Evolutionary conservation across 2,329 filamentous ascomycete genomes (phyloP).

Genomic region (Exophiala oligosperma): DNA sequence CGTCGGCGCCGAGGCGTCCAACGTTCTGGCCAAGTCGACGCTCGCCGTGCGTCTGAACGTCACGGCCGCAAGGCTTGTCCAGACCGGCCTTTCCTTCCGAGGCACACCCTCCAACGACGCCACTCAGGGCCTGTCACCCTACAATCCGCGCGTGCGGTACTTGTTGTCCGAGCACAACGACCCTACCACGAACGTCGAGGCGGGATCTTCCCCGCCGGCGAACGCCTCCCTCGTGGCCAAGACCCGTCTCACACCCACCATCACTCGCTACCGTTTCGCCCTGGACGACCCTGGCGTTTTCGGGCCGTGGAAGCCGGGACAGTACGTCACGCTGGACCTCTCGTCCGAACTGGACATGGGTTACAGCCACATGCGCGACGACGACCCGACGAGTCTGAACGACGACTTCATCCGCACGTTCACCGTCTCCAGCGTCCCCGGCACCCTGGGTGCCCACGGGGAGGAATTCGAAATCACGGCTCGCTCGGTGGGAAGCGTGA

Average conservation of each 20-base stretch:
- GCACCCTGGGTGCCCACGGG: slow-evolving; percentile 33
- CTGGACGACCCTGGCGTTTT: slow-evolving; percentile 38
- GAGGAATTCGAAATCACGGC: slow-evolving; percentile 71
- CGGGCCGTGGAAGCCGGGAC: slow-evolving; percentile 64
- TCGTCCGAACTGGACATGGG: slow-evolving; percentile 66
- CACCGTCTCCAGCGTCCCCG: slow-evolving; percentile 67
- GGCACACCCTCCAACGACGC: slow-evolving; percentile 55
- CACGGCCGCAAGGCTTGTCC: slow-evolving; percentile 61
- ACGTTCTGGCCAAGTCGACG: slow-evolving; percentile 67
- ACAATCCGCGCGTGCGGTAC: slow-evolving; percentile 72
- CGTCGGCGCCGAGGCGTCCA: slow-evolving; percentile 61
- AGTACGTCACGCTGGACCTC: slow-evolving; percentile 78
- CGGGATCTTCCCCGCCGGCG: slow-evolving; percentile 18
- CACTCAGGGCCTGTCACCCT: slow-evolving; percentile 58
- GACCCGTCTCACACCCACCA: slow-evolving; percentile 62
- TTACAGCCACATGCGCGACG: slow-evolving; percentile 80
- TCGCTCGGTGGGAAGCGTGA: slow-evolving; percentile 68
- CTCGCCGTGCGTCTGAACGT: slow-evolving; percentile 70
- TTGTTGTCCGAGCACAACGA: slow-evolving; percentile 56
- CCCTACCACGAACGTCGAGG: slow-evolving; percentile 12
- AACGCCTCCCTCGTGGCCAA: slow-evolving; percentile 61
- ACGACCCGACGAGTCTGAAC: slow-evolving; percentile 76
- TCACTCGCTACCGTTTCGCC: slow-evolving; percentile 65
- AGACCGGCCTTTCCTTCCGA: slow-evolving; percentile 66
- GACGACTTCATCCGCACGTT: slow-evolving; percentile 85